Base-by-base conservation (phyloP, 2,329 filamentous ascomycete species). In the Zelopaecilomyces penicillatus region DNA sequence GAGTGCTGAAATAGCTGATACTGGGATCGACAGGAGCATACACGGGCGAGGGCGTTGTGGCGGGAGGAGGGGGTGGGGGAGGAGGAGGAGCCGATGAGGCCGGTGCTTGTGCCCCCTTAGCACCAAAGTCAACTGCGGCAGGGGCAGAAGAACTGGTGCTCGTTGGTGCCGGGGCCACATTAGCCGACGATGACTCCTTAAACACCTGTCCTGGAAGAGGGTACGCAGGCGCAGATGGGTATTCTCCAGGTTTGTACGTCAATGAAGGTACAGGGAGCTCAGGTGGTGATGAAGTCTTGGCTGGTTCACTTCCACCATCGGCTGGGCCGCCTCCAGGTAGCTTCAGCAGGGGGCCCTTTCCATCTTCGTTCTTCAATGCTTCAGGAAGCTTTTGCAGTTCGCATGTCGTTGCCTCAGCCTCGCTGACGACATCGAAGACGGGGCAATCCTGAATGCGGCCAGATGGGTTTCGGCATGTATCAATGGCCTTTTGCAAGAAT, bases 371-470 rank as follows among this genome's bases (percentile, higher is more conserved):
- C 1, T 62, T 57, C 19, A 93, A 61, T 0, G 58, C 53, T 0
- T 63, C 49, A 3, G 85, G 83, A 1, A 82, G 59, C 1, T 74
- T 54, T 38, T 51, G 41, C 58, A 91, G 75, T 41, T 71, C 69
- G 69, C 89, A 95, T 46, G 76, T 54, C 2, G 73, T 69, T 0
- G 65, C 62, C 28, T 80, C 71, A 37, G 58, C 61, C 64, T 91
- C 72, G 42, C 64, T 65, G 60, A 90, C 80, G 44, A 94, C 69
- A 42, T 73, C 68, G 66, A 96, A 95, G 30, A 93, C 54, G 1
- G 77, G 66, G 67, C 90, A 96, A 62, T 90, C 87, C 37, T 73
- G 57, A 38, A 95, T 79, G 36, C 70, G 57, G 31, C 90, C 90
- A 7, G 78, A 81, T 0, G 57, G 58, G 63, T 80, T 85, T 42